Evolutionary conservation across 176 grass and related monocot species (phyloP).

Genomic region (Lolium multiflorum): DNA sequence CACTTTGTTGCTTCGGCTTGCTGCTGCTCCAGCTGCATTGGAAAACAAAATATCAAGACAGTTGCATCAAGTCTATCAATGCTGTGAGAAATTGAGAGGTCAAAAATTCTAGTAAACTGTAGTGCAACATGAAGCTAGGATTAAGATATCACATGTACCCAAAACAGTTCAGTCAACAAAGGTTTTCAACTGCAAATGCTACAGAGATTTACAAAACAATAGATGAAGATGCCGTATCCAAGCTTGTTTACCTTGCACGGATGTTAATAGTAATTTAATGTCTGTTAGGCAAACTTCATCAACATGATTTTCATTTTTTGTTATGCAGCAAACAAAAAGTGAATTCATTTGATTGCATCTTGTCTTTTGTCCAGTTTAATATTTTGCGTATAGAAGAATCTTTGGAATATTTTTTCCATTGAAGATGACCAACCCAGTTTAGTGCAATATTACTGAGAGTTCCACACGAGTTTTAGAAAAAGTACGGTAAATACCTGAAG

Average conservation of each 20-base stretch:
- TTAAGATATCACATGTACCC: not conserved
- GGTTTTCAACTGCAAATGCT: not conserved
- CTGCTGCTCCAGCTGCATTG: conserved; percentile 58
- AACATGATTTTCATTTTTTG: not conserved
- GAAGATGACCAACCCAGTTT: not conserved
- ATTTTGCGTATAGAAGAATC: not conserved
- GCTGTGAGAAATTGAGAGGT: not conserved
- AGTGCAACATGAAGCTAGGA: not conserved
- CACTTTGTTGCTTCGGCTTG: not conserved
- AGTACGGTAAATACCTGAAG: too few species aligned
- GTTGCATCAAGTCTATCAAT: not conserved
- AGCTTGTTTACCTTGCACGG: not conserved
- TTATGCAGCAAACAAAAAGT: too few species aligned
- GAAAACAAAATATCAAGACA: conserved; percentile 15
- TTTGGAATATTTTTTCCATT: not conserved
- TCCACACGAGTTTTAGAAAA: too few species aligned
- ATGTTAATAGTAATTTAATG: not conserved
- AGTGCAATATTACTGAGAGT: not conserved
- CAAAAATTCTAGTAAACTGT: not conserved
- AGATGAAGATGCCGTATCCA: not conserved
- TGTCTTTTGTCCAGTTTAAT: not conserved
- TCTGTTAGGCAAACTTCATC: not conserved
- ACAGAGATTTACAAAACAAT: not conserved
- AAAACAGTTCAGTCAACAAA: not conserved
- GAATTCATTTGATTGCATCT: not conserved